Base-by-base conservation (phyloP, 1,139 yeast species). In the Casaregolazyma suthepensis region DNA sequence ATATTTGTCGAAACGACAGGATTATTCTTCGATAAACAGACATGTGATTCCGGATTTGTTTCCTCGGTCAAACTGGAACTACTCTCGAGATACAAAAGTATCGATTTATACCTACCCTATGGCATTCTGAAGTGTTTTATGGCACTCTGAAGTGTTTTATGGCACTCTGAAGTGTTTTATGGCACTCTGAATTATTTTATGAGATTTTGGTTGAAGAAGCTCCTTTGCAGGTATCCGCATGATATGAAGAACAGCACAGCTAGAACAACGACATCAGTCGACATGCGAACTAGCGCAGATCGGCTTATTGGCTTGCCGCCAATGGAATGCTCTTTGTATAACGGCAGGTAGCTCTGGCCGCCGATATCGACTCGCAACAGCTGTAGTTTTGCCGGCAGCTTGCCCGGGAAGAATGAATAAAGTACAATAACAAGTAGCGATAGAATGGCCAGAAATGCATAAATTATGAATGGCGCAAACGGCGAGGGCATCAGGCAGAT, bases 401-500 rank as follows among this genome's bases (percentile, higher is more conserved):
- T 23, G 17, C 23, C 26, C 19, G 50, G 50, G 12, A 23, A 43
- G 26, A 47, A 38, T 19, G 26, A 20, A 45, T 29, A 58, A 17
- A 56, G 20, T 12, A 57, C 13, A 5, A 62, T 43, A 18, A 56
- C 46, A 2, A 52, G 48, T 5, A 61, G 19, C 2, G 67, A 52
- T 12, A 57, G 52, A 1, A 62, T 20, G 1, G 63, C 66, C 38
- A 62, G 53, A 2, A 63, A 23, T 5, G 62, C 69, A 50, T 69
- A 70, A 13, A 63, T 49, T 5, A 61, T 55, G 44, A 70, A 61
- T 0, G 90, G 79, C 29, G 68, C 64, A 60, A 78, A 85, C 0
- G 96, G 94, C 42, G 76, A 75, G 1, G 96, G 95, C 67, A 88
- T 70, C 59, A 80, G 81, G 64, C 96, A 90, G 65, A 85, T 76